Conservation (phyloP, 2,329 filamentous ascomycete genomes). For the Fusarium piperis region DNA sequence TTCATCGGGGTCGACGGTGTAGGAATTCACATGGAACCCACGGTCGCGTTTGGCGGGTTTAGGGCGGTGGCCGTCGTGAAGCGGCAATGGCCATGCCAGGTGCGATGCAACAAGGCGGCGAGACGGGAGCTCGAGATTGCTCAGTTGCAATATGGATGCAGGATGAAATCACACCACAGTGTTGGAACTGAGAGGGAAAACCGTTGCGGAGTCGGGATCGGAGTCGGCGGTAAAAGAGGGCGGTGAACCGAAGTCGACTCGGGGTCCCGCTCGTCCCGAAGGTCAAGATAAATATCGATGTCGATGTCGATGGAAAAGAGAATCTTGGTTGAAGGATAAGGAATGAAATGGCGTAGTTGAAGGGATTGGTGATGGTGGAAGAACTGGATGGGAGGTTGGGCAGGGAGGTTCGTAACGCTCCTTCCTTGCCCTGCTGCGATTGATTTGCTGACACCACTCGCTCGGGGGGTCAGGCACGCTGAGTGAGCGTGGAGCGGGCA, state of each 20-base stretch:
- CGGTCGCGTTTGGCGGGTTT: constrained; percentile 2
- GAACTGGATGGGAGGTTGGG: constrained; percentile 25
- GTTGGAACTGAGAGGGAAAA: constrained; percentile 10
- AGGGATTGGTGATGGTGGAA: constrained; percentile 4
- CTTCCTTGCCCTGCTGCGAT: constrained; percentile 30
- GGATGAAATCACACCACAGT: constrained; percentile 40
- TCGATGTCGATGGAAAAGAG: neutral
- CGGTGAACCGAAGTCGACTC: neutral
- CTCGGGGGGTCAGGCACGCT: constrained; percentile 20
- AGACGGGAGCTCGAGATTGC: constrained; percentile 1
- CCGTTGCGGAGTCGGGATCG: constrained; percentile 29
- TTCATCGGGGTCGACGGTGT: constrained; percentile 26
- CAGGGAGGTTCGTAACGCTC: constrained; percentile 18
- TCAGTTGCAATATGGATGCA: constrained; percentile 23
- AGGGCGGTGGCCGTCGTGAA: constrained; percentile 22
- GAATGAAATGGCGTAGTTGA: neutral
- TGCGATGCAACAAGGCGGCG: neutral
- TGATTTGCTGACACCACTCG: constrained; percentile 24
- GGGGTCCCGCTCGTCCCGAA: neutral
- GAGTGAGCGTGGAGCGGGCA: constrained; percentile 9
- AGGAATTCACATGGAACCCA: constrained; percentile 41
- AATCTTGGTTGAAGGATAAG: neutral
- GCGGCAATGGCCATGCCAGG: constrained; percentile 34
- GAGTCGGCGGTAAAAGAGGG: constrained; percentile 16
- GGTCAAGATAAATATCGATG: neutral